A percentile compares a stretch with the other conserved stretches of the same genome.
Conservation (phyloP, 352 stramenopile species). For the Pythium folliculosum region DNA sequence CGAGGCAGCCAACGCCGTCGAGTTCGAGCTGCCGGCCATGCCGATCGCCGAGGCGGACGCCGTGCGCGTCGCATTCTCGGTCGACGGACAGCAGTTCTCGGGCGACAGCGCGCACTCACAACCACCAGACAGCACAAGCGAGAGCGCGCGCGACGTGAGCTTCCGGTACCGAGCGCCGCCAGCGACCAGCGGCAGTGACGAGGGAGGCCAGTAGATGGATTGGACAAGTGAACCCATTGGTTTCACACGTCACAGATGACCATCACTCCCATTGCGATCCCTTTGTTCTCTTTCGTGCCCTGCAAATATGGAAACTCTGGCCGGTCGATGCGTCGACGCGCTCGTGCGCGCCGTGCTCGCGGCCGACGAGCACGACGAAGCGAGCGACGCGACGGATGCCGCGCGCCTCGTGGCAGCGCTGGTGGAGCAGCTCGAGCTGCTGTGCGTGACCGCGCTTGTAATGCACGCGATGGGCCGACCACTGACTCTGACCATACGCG, state of each 20-base stretch:
- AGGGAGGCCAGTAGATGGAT: background rate
- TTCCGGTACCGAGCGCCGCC: background rate
- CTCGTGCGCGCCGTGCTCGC: background rate
- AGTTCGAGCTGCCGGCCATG: constrained; percentile 25
- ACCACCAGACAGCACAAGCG: background rate
- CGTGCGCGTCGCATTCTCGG: constrained; percentile 20
- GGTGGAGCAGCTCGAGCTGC: constrained; percentile 3
- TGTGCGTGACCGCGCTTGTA: background rate
- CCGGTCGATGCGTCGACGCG: background rate
- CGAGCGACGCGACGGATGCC: background rate
- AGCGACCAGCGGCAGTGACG: background rate
- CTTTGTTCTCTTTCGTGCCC: background rate
- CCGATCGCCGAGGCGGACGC: constrained; percentile 14
- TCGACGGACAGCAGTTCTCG: constrained; percentile 30
- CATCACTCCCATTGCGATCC: background rate
- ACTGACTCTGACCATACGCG: too few relatives aligned
- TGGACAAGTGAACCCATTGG: background rate
- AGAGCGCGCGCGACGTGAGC: background rate
- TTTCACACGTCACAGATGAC: background rate
- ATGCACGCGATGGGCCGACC: too few relatives aligned
- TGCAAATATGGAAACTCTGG: background rate
- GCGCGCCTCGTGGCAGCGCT: background rate
- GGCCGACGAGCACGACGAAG: background rate
- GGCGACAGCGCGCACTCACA: background rate
- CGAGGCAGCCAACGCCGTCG: constrained; percentile 10